Percentiles rank a stretch among this genome's conserved stretches.
phyloP scores from a whole-genome alignment of 331 rosid species.

The Prunus yedoensis region DNA sequence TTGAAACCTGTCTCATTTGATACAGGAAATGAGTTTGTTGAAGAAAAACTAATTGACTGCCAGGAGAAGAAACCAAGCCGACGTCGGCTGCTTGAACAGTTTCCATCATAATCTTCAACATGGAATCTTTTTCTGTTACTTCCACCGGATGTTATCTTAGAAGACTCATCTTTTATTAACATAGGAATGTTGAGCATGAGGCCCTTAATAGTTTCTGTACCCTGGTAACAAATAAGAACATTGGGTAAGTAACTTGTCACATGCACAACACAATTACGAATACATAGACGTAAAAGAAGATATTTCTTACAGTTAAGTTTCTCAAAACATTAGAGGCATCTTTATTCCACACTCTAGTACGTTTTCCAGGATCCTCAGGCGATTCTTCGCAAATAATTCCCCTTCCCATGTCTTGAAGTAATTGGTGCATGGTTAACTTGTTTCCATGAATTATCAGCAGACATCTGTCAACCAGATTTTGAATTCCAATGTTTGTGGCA shows the following conservation, averaged over 20 bases:
- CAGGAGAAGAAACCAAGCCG: neutral
- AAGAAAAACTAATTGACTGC: neutral
- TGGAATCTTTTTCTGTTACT: neutral
- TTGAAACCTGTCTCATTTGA: neutral
- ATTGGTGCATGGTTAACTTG: conserved; percentile 18
- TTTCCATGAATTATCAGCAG: neutral
- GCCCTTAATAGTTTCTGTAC: neutral
- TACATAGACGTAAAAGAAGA: neutral
- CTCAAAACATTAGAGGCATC: neutral
- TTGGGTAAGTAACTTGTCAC: neutral
- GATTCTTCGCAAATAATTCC: conserved; percentile 33
- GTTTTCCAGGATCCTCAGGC: neutral
- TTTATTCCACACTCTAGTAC: neutral
- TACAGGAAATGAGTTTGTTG: neutral
- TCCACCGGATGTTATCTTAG: neutral
- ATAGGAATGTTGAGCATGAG: neutral
- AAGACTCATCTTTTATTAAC: neutral
- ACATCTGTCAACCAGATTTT: neutral
- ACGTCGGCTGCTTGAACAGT: too few species aligned
- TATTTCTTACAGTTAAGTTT: neutral
- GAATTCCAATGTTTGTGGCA: neutral
- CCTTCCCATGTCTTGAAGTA: conserved; percentile 38
- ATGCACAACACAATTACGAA: neutral
- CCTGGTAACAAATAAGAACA: neutral
- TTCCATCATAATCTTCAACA: conserved; percentile 1